Evolutionary conservation across 1,284 basidiomycete species (phyloP).

Genomic region (Irpex sp.): DNA sequence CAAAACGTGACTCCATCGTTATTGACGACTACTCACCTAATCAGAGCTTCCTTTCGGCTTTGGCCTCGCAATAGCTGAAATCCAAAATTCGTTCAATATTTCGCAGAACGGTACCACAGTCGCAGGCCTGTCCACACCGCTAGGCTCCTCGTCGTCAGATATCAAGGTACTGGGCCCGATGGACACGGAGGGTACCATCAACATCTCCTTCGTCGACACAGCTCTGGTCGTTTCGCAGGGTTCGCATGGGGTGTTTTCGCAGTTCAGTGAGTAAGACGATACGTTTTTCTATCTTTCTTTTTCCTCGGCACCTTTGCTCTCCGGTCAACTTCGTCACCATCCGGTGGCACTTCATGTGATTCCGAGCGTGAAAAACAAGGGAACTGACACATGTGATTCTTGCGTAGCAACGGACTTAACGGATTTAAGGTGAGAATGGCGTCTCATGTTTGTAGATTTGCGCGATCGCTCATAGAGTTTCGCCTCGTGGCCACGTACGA

Average conservation of each 20-base stretch:
- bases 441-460: neutral
- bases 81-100: slow-evolving; percentile 67
- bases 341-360: neutral
- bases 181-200: slow-evolving; percentile 64
- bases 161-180: slow-evolving; percentile 48
- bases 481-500: slow-evolving; percentile 14
- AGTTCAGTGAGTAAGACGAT: slow-evolving; percentile 46
- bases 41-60: slow-evolving; percentile 72
- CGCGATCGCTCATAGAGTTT: neutral
- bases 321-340: neutral
- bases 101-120: slow-evolving; percentile 47
- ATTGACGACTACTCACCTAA: neutral
- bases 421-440: slow-evolving; percentile 30
- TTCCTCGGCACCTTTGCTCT: neutral
- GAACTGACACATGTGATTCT: neutral
- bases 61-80: slow-evolving; percentile 57
- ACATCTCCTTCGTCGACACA: slow-evolving; percentile 61
- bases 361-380: neutral
- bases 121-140: slow-evolving; percentile 55
- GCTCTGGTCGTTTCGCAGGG: slow-evolving; percentile 47
- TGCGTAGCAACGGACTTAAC: slow-evolving; percentile 48
- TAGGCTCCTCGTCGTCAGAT: slow-evolving; percentile 56
- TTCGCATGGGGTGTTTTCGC: slow-evolving; percentile 49
- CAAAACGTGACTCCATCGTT: neutral
- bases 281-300: neutral